Evolutionary conservation across 257 asterid species (phyloP).

Genomic region (Thymus mandschuricus): DNA sequence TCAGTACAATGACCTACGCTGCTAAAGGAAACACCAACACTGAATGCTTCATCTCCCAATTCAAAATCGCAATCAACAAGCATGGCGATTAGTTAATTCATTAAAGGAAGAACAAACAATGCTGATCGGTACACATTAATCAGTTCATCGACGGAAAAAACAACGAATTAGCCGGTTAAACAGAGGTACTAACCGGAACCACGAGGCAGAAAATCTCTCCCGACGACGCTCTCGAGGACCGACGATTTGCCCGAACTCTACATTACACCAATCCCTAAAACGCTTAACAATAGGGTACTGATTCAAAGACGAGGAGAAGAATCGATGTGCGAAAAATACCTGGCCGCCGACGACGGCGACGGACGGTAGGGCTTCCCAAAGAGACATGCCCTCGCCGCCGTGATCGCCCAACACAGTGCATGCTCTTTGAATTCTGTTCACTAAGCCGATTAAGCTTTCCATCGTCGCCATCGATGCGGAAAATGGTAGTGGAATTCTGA

Average conservation of each 20-base stretch:
- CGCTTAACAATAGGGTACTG: conserved; percentile 1
- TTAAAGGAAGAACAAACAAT: conserved; percentile 2
- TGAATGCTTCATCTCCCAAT: neutral
- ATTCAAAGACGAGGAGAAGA: neutral
- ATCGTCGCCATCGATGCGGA: conserved; percentile 71
- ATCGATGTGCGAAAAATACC: conserved; percentile 37
- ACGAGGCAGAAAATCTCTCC: conserved; percentile 97
- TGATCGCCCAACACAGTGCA: conserved; percentile 99
- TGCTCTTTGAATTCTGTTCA: conserved; percentile 86
- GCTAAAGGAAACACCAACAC: neutral
- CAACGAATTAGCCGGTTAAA: conserved; percentile 7
- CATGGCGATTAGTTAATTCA: conserved; percentile 13
- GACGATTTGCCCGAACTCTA: conserved; percentile 99
- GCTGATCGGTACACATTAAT: neutral
- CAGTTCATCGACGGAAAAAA: conserved; percentile 24
- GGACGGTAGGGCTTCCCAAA: conserved; percentile 99
- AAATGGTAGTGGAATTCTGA: conserved; percentile 26
- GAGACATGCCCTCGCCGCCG: conserved; percentile 97
- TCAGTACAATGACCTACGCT: conserved; percentile 1
- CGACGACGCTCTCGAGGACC: conserved; percentile 94
- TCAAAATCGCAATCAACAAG: conserved; percentile 21
- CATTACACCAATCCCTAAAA: conserved; percentile 32
- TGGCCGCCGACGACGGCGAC: conserved; percentile 99
- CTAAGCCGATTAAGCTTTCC: conserved; percentile 95
- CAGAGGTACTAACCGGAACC: conserved; percentile 69